Evolutionary conservation across 2,329 filamentous ascomycete genomes (phyloP), one percentile per base, ranked within the genome.

Genomic region (Hypoxylon sp.): DNA sequence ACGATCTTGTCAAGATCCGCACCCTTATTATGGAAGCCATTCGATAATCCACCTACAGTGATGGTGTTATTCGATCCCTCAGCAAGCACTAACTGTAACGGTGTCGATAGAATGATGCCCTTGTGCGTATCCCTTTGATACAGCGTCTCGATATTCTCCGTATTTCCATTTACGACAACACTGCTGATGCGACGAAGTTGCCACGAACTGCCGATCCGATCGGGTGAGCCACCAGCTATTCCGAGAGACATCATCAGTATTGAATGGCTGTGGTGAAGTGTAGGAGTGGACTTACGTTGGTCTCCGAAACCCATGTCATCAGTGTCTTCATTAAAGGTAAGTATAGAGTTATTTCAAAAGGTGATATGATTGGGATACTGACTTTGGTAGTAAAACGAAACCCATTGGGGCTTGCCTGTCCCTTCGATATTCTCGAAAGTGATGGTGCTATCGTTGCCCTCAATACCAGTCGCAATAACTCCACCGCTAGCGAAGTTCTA

Each of bases 241-340:
- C 16, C 21, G 9, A 12, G 7, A 20, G 9, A 29, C 2, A 15
- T 40, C 2, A 13, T 51, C 23, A 53, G 38, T 23, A 16, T 17
- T 17, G 11, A 12, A 31, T 5, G 13, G 9, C 9, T 4, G 15
- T 5, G 8, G 8, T 4, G 8, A 26, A 7, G 11, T n/a, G 30
- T 2, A 11, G 5, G 16, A 2, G 15, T 35, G 23, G 4, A 61
- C 67, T 69, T 63, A 70, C 68, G 75, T 50, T 78, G 75, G 41
- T 78, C 76, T 1, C 81, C 81, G 45, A 81, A 84, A 2, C 81
- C 81, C 78, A 83, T 82, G 50, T 84, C 81, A 38, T 84, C 81
- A 2, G 73, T 83, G 64, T 84, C 66, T n/a, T 67, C 19, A 16
- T 3, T 3, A 11, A 2, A 12, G 17, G 17, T 61, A 44, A 60